phyloP scores from a whole-genome alignment of 2,329 filamentous ascomycete genomes.

The Talaromyces sp. region DNA sequence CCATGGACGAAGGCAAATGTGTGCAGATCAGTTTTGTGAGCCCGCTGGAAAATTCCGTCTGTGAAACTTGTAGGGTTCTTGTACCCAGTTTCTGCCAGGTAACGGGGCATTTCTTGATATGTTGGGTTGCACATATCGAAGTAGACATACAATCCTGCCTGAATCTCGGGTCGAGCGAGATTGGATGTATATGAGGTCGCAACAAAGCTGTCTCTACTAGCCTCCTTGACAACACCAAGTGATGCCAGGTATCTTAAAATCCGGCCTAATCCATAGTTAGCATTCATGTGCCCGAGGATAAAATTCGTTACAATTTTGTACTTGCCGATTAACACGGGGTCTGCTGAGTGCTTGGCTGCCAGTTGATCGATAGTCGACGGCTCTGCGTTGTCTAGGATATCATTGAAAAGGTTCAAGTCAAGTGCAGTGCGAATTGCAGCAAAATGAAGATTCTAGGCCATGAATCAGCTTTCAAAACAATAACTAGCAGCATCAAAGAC shows the following conservation, averaged over 20 bases:
- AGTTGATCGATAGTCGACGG: background rate
- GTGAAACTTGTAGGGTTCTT: background rate
- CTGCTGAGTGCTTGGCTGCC: background rate
- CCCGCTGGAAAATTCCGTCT: background rate
- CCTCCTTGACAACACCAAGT: background rate
- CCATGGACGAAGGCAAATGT: background rate
- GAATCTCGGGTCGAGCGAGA: background rate
- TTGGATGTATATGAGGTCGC: background rate
- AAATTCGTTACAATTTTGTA: background rate
- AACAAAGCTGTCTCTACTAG: background rate
- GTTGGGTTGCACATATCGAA: background rate
- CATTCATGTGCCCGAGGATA: background rate
- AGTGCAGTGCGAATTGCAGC: background rate
- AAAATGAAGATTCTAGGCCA: background rate
- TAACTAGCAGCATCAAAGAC: too few relatives aligned
- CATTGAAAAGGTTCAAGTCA: background rate
- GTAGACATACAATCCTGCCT: background rate
- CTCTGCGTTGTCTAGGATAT: background rate
- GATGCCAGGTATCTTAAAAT: background rate
- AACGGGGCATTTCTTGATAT: background rate
- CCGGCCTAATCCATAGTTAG: background rate
- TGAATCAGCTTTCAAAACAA: background rate
- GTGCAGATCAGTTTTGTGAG: background rate
- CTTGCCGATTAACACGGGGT: background rate
- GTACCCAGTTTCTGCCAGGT: background rate